Evolutionary conservation across 805 yeast genomes (phyloP).

Genomic region (Wickerhamiella occidentalis): DNA sequence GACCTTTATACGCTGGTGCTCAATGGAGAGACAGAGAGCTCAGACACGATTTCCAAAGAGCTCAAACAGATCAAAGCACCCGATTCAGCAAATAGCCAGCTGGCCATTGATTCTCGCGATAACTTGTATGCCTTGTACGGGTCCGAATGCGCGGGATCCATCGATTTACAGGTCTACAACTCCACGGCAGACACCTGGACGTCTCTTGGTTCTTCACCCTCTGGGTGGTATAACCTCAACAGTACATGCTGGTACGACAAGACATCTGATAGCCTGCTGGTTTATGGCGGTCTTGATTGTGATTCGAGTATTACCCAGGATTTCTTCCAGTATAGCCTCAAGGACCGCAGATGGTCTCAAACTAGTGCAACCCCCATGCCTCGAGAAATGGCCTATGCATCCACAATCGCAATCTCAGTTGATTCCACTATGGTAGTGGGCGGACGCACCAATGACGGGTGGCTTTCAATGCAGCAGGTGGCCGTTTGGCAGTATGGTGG

Average conservation of each 20-base stretch:
- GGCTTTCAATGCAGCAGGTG: conserved; percentile 62
- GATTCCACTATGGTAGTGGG: conserved; percentile 38
- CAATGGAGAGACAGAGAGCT: neutral
- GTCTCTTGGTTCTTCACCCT: conserved; percentile 17
- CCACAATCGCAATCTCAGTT: conserved; percentile 15
- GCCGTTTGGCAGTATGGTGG: conserved; percentile 60
- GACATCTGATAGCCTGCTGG: conserved; percentile 19
- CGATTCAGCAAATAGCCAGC: conserved; percentile 19
- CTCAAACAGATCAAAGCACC: conserved; percentile 23
- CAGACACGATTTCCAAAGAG: neutral
- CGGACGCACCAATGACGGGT: conserved; percentile 49
- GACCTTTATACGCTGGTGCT: conserved; percentile 8
- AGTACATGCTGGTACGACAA: conserved; percentile 24
- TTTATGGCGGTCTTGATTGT: conserved; percentile 26
- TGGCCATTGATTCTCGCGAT: conserved; percentile 20
- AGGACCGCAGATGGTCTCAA: conserved; percentile 15
- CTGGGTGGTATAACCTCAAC: conserved; percentile 19
- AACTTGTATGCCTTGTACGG: conserved; percentile 17
- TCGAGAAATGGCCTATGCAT: conserved; percentile 21
- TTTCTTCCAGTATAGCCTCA: conserved; percentile 20
- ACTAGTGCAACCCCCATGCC: conserved; percentile 18
- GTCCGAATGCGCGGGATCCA: conserved; percentile 19
- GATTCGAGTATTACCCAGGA: conserved; percentile 15
- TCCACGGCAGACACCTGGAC: conserved; percentile 18
- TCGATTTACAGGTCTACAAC: conserved; percentile 21